Evolutionary conservation across 2,329 filamentous ascomycete species (phyloP).

Genomic region (Sphaerostilbella broomeana): DNA sequence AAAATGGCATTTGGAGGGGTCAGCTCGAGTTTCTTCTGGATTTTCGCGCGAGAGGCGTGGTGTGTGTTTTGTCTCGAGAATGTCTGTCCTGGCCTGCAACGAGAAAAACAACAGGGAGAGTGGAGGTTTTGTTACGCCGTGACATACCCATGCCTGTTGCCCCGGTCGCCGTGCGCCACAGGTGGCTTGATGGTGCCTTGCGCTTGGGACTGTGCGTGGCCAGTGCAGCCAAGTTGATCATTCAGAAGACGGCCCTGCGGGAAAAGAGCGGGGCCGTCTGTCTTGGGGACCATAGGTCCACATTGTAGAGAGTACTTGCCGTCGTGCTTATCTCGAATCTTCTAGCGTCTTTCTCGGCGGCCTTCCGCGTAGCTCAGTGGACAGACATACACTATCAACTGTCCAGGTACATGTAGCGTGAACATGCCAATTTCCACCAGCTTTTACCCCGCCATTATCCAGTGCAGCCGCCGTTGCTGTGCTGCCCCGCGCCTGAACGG

Average conservation of each 20-base stretch:
- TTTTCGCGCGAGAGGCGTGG: slow-evolving; percentile 6
- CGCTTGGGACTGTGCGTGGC: slow-evolving; percentile 1
- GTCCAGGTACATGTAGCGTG: too few species aligned
- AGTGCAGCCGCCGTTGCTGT: slow-evolving; percentile 1
- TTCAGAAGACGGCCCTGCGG: slow-evolving; percentile 1
- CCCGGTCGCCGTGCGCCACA: slow-evolving; percentile 11
- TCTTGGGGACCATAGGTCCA: background rate
- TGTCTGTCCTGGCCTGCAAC: slow-evolving; percentile 6
- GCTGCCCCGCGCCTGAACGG: slow-evolving; percentile 8
- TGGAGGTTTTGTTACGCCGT: slow-evolving; percentile 8
- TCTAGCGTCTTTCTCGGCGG: background rate
- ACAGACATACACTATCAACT: background rate
- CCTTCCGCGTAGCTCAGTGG: background rate
- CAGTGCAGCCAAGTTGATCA: slow-evolving; percentile 2
- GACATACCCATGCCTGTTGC: slow-evolving; percentile 13
- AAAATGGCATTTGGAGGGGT: slow-evolving; percentile 13
- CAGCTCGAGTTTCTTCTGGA: background rate
- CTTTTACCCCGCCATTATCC: slow-evolving; percentile 8
- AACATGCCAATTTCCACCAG: slow-evolving; percentile 28
- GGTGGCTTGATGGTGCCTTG: slow-evolving; percentile 6
- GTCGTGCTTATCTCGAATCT: background rate
- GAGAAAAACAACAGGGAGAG: slow-evolving; percentile 12
- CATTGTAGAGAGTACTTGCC: slow-evolving; percentile 5
- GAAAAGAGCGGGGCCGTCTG: background rate
- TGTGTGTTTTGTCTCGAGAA: slow-evolving; percentile 5